Evolutionary conservation across 2,329 filamentous ascomycete genomes (phyloP).

Genomic region (Nakataea oryzae): DNA sequence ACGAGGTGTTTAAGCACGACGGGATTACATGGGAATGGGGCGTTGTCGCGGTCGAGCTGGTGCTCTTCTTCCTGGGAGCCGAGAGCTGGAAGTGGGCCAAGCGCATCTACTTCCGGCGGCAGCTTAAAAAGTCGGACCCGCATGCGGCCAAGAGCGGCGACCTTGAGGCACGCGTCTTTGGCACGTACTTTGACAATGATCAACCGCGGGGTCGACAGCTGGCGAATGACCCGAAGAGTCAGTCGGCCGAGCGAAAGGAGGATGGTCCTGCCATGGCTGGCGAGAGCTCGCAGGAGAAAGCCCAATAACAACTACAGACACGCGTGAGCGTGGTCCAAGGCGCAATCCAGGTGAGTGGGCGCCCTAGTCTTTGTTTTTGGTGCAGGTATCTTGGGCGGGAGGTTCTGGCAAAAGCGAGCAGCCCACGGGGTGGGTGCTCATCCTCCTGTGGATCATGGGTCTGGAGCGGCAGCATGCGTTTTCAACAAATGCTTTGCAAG

Average conservation of each 20-base stretch:
- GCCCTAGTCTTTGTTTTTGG: not conserved
- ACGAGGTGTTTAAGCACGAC: slow-evolving; percentile 36
- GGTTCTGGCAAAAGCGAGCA: not conserved
- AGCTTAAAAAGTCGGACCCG: not conserved
- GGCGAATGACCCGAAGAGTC: not conserved
- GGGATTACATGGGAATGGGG: slow-evolving; percentile 43
- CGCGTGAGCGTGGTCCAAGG: not conserved
- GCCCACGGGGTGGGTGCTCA: not conserved
- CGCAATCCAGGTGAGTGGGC: not conserved
- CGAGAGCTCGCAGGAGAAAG: not conserved
- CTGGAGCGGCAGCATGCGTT: not conserved
- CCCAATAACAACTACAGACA: slow-evolving; percentile 1
- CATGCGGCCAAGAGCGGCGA: slow-evolving; percentile 1
- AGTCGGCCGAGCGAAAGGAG: not conserved
- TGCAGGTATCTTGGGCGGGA: not conserved
- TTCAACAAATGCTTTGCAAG: not conserved
- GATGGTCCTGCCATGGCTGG: not conserved
- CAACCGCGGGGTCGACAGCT: not conserved
- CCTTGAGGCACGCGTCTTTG: slow-evolving; percentile 3
- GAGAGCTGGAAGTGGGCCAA: slow-evolving; percentile 41
- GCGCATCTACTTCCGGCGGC: slow-evolving; percentile 15
- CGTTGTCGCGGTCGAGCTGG: slow-evolving; percentile 31
- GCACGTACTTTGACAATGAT: not conserved
- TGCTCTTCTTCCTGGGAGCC: slow-evolving; percentile 36
- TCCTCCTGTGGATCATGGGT: not conserved